phyloP scores from a whole-genome alignment of 2,329 filamentous ascomycete species.

The Curvularia hawaiiensis region DNA sequence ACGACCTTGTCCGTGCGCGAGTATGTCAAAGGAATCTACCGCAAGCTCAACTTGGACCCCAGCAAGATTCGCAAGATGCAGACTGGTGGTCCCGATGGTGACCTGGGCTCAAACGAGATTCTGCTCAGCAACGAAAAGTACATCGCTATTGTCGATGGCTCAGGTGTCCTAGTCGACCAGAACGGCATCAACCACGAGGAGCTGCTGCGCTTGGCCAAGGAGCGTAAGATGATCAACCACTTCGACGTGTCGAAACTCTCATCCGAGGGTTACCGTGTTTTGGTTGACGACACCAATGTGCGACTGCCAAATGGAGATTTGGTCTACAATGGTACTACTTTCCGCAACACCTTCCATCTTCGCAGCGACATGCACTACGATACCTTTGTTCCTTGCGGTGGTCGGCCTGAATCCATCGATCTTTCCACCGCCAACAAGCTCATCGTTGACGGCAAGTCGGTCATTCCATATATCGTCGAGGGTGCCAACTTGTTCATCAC shows the following conservation, averaged over 20 bases:
- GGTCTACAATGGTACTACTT: conserved; percentile 87
- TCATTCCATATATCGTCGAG: conserved; percentile 94
- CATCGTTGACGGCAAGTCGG: conserved; percentile 86
- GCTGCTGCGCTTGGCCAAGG: conserved; percentile 81
- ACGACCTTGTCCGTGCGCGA: conserved; percentile 95
- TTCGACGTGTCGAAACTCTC: conserved; percentile 88
- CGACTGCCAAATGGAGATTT: conserved; percentile 87
- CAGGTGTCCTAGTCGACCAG: conserved; percentile 91
- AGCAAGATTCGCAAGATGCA: conserved; percentile 89
- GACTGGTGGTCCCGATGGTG: conserved; percentile 95
- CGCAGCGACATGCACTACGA: conserved; percentile 77
- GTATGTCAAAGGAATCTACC: conserved; percentile 95
- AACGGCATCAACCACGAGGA: conserved; percentile 86
- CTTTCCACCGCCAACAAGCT: conserved; percentile 84
- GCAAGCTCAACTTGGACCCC: conserved; percentile 90
- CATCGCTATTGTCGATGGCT: conserved; percentile 92
- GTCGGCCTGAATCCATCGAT: conserved; percentile 95
- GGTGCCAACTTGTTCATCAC: conserved; percentile 99
- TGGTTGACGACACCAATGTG: conserved; percentile 89
- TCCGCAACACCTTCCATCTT: conserved; percentile 97
- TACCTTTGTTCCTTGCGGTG: conserved; percentile 93
- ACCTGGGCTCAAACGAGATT: conserved; percentile 97
- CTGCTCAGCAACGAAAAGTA: conserved; percentile 95
- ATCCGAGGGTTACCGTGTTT: conserved; percentile 83
- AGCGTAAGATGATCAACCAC: conserved; percentile 85